phyloP scores from a whole-genome alignment of 768 basidiomycete species.

The Lentinus tigrinus region DNA sequence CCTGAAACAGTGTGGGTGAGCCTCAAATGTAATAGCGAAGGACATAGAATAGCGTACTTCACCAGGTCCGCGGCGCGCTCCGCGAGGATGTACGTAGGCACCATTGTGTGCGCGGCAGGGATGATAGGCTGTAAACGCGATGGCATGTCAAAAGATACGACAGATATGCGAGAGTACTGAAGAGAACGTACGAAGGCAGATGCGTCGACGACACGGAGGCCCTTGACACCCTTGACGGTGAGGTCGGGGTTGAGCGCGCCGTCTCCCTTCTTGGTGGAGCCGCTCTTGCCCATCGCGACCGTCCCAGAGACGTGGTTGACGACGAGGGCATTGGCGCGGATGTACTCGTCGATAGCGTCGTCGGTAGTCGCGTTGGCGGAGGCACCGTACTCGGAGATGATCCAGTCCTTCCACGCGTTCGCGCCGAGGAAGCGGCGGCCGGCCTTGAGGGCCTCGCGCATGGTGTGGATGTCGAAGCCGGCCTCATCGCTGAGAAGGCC shows the following conservation, averaged over 20 bases:
- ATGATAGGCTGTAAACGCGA: constrained; percentile 6
- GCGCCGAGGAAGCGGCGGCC: constrained; percentile 2
- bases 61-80: constrained; percentile 18
- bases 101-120: constrained; percentile 2
- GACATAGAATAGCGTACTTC: neutral
- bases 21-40: neutral
- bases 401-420: constrained; percentile 10
- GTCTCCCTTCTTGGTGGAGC: constrained; percentile 22
- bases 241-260: constrained; percentile 52
- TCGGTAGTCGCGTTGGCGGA: neutral
- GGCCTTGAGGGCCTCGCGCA: constrained; percentile 15
- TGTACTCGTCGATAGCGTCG: neutral
- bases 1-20: neutral
- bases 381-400: neutral
- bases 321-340: neutral
- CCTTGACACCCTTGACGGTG: constrained; percentile 48
- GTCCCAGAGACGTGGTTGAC: neutral
- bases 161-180: neutral
- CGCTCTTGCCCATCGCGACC: constrained; percentile 6
- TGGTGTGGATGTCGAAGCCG: constrained; percentile 25
- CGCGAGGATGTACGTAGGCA: constrained; percentile 12
- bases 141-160: neutral
- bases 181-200: constrained; percentile 39
- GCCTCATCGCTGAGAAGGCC: constrained; percentile 3
- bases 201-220: constrained; percentile 53